These are phyloP conservation scores for Nyctanthes arbortristis DNA, from an alignment of 257 asterid genomes.

Conservation along the genomic window DNA sequence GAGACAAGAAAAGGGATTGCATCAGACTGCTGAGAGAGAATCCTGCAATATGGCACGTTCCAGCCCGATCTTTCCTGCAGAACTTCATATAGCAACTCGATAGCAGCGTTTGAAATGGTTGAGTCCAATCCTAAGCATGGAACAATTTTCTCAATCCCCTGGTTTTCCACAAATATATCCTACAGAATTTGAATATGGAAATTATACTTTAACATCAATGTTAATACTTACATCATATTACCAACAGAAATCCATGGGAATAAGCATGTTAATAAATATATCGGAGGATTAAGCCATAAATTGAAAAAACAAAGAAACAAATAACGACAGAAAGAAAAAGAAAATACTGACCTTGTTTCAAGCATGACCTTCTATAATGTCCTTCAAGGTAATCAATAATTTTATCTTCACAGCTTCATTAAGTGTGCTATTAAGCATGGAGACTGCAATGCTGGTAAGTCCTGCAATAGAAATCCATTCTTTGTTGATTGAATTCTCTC, in stretches of 20 bases:
- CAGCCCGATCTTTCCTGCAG: conserved; percentile 47
- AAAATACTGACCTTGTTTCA: conserved; percentile 53
- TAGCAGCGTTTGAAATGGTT: conserved; percentile 38
- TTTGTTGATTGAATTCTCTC: conserved; percentile 44
- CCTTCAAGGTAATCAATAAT: conserved; percentile 40
- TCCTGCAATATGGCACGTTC: conserved; percentile 43
- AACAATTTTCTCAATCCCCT: conserved; percentile 43
- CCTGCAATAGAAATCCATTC: conserved; percentile 71
- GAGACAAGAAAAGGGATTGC: conserved; percentile 41
- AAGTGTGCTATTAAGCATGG: conserved; percentile 26
- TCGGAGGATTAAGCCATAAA: background rate
- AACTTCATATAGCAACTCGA: conserved; percentile 53
- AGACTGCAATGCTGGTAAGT: conserved; percentile 34
- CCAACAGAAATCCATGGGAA: no score
- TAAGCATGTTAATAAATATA: background rate
- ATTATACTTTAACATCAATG: no score
- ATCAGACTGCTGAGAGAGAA: conserved; percentile 36
- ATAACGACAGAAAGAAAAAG: background rate
- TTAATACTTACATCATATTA: background rate
- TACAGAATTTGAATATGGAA: conserved; percentile 17
- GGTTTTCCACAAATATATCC: conserved; percentile 49
- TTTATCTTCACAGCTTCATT: conserved; percentile 29
- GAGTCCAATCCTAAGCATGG: conserved; percentile 35
- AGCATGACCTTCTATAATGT: conserved; percentile 48
- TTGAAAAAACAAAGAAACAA: no score